Evolutionary conservation across 345 rosid genomes (phyloP).

Genomic region (Populus simonii): DNA sequence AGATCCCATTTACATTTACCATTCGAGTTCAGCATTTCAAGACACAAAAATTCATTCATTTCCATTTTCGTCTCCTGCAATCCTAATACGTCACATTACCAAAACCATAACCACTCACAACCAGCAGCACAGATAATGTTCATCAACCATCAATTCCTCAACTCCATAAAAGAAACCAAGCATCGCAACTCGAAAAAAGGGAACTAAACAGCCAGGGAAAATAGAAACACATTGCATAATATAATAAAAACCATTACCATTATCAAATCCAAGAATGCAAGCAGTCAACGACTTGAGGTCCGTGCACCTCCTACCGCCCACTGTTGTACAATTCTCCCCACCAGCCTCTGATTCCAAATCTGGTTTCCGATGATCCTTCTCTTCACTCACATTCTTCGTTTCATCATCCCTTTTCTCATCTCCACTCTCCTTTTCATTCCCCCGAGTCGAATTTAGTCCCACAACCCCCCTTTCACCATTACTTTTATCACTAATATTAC

Average conservation of each 20-base stretch:
- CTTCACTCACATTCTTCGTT: conserved; percentile 9
- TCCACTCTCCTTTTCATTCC: neutral
- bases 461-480: conserved; percentile 16
- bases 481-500: neutral
- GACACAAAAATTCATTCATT: neutral
- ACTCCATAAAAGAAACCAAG: neutral
- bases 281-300: conserved; percentile 39
- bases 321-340: conserved; percentile 44
- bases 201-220: neutral
- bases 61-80: neutral
- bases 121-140: neutral
- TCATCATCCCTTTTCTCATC: conserved; percentile 18
- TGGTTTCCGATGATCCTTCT: conserved; percentile 23
- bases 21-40: neutral
- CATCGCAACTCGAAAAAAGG: too few species aligned
- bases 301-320: conserved; percentile 37
- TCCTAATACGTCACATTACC: neutral
- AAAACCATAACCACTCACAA: neutral
- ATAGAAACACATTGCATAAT: neutral
- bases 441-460: neutral
- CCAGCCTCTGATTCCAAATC: conserved; percentile 22
- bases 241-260: conserved; percentile 37
- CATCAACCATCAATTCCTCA: neutral
- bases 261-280: conserved; percentile 46
- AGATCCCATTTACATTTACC: neutral